Evolutionary conservation across 257 asterid species (phyloP).

Genomic region (Linderniella brevidens): DNA sequence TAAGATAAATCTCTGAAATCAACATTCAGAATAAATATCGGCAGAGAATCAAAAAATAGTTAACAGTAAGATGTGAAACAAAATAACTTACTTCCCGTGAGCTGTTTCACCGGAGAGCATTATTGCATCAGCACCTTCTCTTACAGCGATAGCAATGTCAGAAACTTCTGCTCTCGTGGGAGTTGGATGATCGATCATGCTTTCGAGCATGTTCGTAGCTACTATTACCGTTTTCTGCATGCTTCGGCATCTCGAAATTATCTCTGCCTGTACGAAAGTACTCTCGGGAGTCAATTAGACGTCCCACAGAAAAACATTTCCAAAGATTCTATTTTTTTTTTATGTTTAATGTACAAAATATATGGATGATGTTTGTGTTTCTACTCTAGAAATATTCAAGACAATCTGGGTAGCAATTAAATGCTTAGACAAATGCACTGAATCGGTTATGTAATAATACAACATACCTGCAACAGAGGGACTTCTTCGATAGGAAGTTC

Average conservation of each 20-base stretch:
- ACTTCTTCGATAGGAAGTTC: slow-evolving; percentile 98
- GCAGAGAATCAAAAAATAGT: slow-evolving; percentile 1
- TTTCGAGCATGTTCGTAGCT: slow-evolving; percentile 95
- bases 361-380: too few relatives aligned
- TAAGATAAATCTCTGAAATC: not conserved
- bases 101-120: slow-evolving; percentile 99
- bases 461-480: slow-evolving; percentile 79
- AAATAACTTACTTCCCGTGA: slow-evolving; percentile 75
- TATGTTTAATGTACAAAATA: too few relatives aligned
- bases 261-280: slow-evolving; percentile 90
- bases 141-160: slow-evolving; percentile 91
- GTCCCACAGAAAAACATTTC: too few relatives aligned
- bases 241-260: slow-evolving; percentile 74
- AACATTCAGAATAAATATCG: slow-evolving; percentile 1
- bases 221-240: slow-evolving; percentile 92
- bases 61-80: not conserved
- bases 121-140: slow-evolving; percentile 91
- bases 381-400: too few relatives aligned
- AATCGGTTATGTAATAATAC: slow-evolving; percentile 4
- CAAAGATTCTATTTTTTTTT: too few relatives aligned
- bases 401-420: too few relatives aligned
- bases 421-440: not conserved
- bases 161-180: slow-evolving; percentile 99
- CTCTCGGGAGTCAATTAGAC: too few relatives aligned
- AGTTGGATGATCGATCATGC: slow-evolving; percentile 95